Evolutionary conservation across 257 asterid species (phyloP), one percentile per base, ranked within the genome.

Genomic region (Lycium barbarum): DNA sequence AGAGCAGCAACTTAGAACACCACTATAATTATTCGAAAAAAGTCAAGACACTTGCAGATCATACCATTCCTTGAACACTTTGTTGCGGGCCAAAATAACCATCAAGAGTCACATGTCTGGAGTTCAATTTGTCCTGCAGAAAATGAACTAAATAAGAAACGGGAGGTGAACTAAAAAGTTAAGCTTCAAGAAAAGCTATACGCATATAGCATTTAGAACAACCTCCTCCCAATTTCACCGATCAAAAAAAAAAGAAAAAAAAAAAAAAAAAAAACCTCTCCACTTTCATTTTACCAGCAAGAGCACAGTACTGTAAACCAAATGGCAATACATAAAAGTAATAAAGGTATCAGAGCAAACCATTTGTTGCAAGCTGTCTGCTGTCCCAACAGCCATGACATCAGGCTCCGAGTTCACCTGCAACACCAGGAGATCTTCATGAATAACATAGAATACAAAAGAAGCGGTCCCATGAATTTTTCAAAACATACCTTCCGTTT

Each of bases 11-110:
- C 85, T 82, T 86, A 73, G 17, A 78, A 58, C 49, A 55, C 67
- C 82, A 20, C 53, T 22, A 43, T 22, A 40, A 40, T 43, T 51
- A 68, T 76, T 76, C 7, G 13, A 66, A 81, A 62, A 57, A 78
- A 67, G 45, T 82, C 38, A 47, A 59, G 70, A 66, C 79, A 45
- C 53, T 73, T 7, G 59, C 59, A 40, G 22, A 66, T 63, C 93
- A 83, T 90, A 95, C 99, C 97, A 95, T 93, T 87, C 97, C 98
- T 53, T 91, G 94, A 70, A 93, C 95, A 43, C 93, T 91, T 85
- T 89, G 97, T 82, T 93, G 98, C 55, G 91, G 83, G 43, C 93
- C 92, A 79, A 90, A 93, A 91, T 88, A 91, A 66, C 98, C 94
- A 84, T 95, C 98, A 84, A 94, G 91, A 85, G 87, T 92, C 76